Evolutionary conservation across 1,284 basidiomycete species (phyloP).

Genomic region (Erythrobasidium hasegawianum): DNA sequence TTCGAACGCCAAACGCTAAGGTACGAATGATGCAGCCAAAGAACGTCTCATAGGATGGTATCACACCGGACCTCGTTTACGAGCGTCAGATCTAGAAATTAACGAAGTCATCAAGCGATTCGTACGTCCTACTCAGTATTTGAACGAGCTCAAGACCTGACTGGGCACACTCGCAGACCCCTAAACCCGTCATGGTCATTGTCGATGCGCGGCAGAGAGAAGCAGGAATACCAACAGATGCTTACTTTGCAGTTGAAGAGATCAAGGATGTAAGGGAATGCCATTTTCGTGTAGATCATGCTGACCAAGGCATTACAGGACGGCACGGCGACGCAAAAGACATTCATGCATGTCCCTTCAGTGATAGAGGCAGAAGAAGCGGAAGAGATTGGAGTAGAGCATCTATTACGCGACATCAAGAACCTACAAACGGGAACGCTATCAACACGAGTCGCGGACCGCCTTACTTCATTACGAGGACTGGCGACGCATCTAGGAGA

Average conservation of each 20-base stretch:
- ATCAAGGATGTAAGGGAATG: conserved; percentile 82
- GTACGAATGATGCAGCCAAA: conserved; percentile 63
- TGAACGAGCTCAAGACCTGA: background rate
- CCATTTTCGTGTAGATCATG: no score
- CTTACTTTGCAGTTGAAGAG: conserved; percentile 96
- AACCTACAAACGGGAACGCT: conserved; percentile 84
- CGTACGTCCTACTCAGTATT: conserved; percentile 52
- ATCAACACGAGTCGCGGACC: conserved; percentile 84
- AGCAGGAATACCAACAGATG: conserved; percentile 94
- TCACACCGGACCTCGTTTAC: conserved; percentile 91
- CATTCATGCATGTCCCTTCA: conserved; percentile 63
- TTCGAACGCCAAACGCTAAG: background rate
- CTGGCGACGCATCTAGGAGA: conserved; percentile 83
- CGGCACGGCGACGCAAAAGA: conserved; percentile 60
- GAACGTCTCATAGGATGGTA: conserved; percentile 99
- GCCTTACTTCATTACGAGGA: conserved; percentile 83
- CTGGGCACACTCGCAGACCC: conserved; percentile 24
- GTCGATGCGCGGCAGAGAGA: conserved; percentile 74
- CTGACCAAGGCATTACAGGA: conserved; percentile 50
- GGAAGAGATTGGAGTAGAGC: conserved; percentile 98
- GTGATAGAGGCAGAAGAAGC: conserved; percentile 93
- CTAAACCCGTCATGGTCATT: conserved; percentile 77
- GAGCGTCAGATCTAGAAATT: conserved; percentile 95
- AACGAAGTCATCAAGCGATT: conserved; percentile 94
- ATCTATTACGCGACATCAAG: conserved; percentile 92